A percentile compares a stretch with the other conserved stretches of the same genome.
These are phyloP conservation scores for Salix dunnii DNA, from an alignment of 345 rosid species.

Conservation along the genomic window DNA sequence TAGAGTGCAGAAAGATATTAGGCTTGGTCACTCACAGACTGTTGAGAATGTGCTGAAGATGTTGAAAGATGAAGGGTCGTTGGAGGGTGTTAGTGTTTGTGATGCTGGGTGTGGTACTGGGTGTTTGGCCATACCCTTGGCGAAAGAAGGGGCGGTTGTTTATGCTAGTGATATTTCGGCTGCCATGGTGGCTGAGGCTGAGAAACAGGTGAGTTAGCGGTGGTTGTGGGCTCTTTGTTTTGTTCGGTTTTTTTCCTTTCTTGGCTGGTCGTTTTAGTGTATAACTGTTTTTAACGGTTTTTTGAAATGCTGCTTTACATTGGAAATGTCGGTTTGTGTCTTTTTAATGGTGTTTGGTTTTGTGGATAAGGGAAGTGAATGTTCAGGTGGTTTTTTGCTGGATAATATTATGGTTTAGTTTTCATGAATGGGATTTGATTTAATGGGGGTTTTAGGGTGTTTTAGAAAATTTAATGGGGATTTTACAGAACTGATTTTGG, in stretches of 20 bases:
- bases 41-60: constrained; percentile 72
- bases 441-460: background rate
- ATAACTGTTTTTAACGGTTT: background rate
- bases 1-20: constrained; percentile 70
- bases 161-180: constrained; percentile 88
- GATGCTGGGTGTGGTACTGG: constrained; percentile 97
- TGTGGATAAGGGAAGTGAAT: background rate
- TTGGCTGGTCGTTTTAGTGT: background rate
- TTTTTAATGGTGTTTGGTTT: background rate
- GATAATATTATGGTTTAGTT: background rate
- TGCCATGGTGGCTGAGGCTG: constrained; percentile 90
- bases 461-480: background rate
- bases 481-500: background rate
- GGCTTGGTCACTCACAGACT: constrained; percentile 80
- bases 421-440: background rate
- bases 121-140: constrained; percentile 66
- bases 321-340: background rate
- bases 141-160: constrained; percentile 82
- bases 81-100: constrained; percentile 74
- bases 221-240: background rate
- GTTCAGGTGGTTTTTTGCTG: background rate
- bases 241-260: background rate
- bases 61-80: constrained; percentile 68
- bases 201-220: constrained; percentile 50
- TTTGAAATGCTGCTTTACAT: background rate